Conservation (phyloP, 805 yeast genomes). For the Zygosaccharomyces siamensis region DNA sequence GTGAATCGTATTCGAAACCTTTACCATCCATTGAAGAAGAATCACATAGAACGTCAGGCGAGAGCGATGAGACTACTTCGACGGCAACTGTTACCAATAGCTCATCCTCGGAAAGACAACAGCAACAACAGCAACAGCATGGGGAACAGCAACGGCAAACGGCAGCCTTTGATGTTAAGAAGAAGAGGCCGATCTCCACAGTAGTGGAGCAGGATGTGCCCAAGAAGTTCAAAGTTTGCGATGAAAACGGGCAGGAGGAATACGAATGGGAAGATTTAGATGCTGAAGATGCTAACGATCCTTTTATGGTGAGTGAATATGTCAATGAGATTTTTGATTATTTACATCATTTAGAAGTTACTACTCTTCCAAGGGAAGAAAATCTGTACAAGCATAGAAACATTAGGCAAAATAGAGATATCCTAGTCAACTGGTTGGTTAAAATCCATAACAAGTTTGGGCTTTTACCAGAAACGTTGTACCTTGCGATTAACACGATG, state of each 20-base stretch:
- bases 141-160: conserved; percentile 1
- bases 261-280: conserved; percentile 70
- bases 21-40: conserved; percentile 22
- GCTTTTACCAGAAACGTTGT: conserved; percentile 80
- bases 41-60: conserved; percentile 2
- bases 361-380: conserved; percentile 56
- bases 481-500: conserved; percentile 78
- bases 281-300: conserved; percentile 74
- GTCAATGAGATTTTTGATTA: conserved; percentile 82
- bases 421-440: conserved; percentile 90
- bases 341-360: conserved; percentile 63
- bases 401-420: conserved; percentile 52
- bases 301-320: conserved; percentile 90
- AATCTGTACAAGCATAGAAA: conserved; percentile 41
- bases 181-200: conserved; percentile 35
- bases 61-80: conserved; percentile 4
- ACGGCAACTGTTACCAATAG: background rate
- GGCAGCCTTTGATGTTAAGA: conserved; percentile 21
- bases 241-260: conserved; percentile 33
- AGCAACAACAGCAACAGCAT: conserved; percentile 1
- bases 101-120: background rate
- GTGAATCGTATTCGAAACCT: conserved; percentile 19
- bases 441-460: conserved; percentile 84
- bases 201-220: conserved; percentile 33
- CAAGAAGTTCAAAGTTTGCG: conserved; percentile 33